Conservation (phyloP, 2,329 filamentous ascomycete genomes). For the Monosporascus cannonballus region DNA sequence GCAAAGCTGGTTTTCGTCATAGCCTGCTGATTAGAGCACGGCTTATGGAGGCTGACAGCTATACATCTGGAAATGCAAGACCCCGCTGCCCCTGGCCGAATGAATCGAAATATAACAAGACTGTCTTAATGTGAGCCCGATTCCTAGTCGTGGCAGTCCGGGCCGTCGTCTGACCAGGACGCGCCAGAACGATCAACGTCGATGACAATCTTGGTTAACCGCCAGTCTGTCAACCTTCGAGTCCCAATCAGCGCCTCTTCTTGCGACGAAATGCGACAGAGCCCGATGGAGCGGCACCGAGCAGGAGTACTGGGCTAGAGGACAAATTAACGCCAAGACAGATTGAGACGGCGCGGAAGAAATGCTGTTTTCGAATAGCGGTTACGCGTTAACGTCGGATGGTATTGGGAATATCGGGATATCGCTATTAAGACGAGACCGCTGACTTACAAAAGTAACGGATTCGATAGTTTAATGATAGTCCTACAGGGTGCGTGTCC, state of each 20-base stretch:
- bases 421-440: not conserved
- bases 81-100: not conserved
- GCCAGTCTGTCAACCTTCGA: not conserved
- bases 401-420: not conserved
- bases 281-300: no score
- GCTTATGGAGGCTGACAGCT: constrained; percentile 28
- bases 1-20: constrained; percentile 32
- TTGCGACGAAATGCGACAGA: no score
- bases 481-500: not conserved
- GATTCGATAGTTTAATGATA: not conserved
- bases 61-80: constrained; percentile 31
- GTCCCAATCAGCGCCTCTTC: not conserved
- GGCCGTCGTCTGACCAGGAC: not conserved
- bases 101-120: no score
- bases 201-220: not conserved
- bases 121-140: not conserved
- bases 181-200: not conserved
- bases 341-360: no score
- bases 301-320: not conserved
- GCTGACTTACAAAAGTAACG: not conserved
- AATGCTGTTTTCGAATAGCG: no score
- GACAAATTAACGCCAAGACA: not conserved
- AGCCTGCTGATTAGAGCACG: constrained; percentile 37
- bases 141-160: not conserved
- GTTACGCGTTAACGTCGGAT: not conserved